phyloP scores from a whole-genome alignment of 345 rosid species.

The Cardamine occulta region DNA sequence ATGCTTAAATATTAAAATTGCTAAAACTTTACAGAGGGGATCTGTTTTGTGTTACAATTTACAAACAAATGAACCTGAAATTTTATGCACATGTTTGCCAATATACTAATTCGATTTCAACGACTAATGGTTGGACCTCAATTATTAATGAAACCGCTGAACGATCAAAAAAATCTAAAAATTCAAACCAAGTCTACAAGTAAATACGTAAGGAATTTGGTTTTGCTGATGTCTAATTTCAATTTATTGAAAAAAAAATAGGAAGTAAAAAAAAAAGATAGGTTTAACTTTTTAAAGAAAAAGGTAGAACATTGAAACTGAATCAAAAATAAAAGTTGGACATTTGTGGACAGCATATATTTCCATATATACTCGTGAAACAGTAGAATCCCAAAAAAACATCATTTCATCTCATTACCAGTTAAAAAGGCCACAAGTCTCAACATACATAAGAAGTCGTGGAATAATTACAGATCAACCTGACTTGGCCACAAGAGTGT shows the following conservation, averaged over 20 bases:
- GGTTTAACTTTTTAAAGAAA: neutral
- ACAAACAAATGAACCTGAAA: constrained; percentile 7
- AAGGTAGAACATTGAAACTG: neutral
- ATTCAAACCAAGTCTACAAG: too few species aligned
- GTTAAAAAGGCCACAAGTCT: neutral
- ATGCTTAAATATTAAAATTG: constrained; percentile 2
- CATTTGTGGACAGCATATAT: neutral
- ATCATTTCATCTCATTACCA: neutral
- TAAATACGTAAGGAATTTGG: too few species aligned
- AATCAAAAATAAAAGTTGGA: neutral
- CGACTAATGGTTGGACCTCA: neutral
- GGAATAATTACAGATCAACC: neutral
- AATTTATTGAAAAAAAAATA: too few species aligned
- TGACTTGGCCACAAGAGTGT: neutral
- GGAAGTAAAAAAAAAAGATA: neutral
- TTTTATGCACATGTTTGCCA: neutral
- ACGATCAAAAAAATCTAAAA: neutral
- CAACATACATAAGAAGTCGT: constrained; percentile 1
- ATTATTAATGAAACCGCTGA: neutral
- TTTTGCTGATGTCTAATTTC: too few species aligned
- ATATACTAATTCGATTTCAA: constrained; percentile 7
- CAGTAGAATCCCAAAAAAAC: neutral
- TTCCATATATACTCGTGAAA: neutral
- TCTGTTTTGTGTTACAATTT: constrained; percentile 13
- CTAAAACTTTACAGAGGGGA: constrained; percentile 27